Evolutionary conservation across 768 basidiomycete species (phyloP), one percentile per base, ranked within the genome.

Genomic region (Trametes villosa): DNA sequence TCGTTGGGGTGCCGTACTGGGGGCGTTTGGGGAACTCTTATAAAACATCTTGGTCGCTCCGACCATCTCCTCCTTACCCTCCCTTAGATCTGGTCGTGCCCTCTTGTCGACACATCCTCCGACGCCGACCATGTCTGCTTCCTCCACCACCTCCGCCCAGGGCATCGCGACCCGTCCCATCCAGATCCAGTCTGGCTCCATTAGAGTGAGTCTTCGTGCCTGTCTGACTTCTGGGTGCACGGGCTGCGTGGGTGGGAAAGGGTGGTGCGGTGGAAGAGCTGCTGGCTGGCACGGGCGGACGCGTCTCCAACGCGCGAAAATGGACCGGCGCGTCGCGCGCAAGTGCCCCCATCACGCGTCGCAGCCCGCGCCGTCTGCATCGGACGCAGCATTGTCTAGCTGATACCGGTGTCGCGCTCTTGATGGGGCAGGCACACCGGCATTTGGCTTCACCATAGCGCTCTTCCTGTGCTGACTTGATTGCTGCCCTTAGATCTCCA

Each of bases 401-500:
- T 4, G 29, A 30, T 17, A 13, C 40, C 31, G n/a, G 9, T 41
- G 26, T 42, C 26, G 22, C 51, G 41, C 34, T n/a, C 20, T n/a
- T 49, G 11, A n/a, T 33, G n/a, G 12, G 17, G 31, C 30, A 49
- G 20, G 11, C 41, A 42, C 29, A 22, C 11, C 15, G 22, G 24
- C 17, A 48, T 24, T 26, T 12, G 9, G 8, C 31, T 15, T 17
- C 22, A 9, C 26, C 11, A 13, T 26, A 26, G 8, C 11, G 20
- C 22, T 18, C 15, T 26, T 29, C n/a, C 17, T 11, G 34, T 50
- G 29, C 60, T 62, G 17, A 62, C 55, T 9, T 46, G 42, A 42
- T 48, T 17, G 45, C 42, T 49, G 66, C 15, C 26, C 40, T 18
- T 65, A 94, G 92, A 75, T 96, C 62, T 88, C 91, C 63, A 87